Evolutionary conservation across 2,329 filamentous ascomycete genomes (phyloP), one percentile per base, ranked within the genome.

Genomic region (Lecanicillium sp.): DNA sequence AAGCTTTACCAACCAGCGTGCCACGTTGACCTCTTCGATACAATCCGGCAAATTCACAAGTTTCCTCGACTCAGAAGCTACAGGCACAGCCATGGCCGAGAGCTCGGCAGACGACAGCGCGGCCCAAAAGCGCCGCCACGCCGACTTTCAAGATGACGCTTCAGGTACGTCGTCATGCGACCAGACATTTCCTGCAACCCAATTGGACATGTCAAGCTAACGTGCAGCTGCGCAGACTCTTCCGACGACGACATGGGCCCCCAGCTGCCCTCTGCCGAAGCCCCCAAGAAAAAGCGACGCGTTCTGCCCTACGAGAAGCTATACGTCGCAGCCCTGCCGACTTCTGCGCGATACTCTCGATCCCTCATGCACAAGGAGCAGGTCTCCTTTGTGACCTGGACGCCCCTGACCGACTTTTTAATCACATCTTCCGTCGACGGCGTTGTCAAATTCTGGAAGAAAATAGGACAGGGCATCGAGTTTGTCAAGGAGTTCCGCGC

Each of bases 401-500:
- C 94, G 1, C 90, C 90, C 1, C 73, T 85, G 51, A 96, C 91
- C 51, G 93, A 97, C 57, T 98, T 98, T 62, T 74, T 98, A 30
- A 93, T 98, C 53, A 98, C 93, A 1, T 88, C 87, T 52, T 97
- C 93, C 0, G 71, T 87, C 36, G 93, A 98, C 62, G 94, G 94
- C n/a, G 86, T 91, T 1, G 91, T 97, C 57, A 98, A 98, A 67
- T 98, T 98, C 66, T 98, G 93, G 93, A 98, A 98, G 72, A 98
- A 98, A 71, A 79, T 87, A 54, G 84, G 81, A 2, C 83, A 87
- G 27, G 88, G 88, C 1, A 87, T 98, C 50, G 94, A 98, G 69
- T 98, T 98, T 61, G 91, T 97, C 45, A 98, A 98, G 69, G 90
- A 98, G 69, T 98, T 95, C 71, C 85, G 84, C 61, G 90, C 93